These are phyloP conservation scores for Termitomyces heimii DNA, from an alignment of 768 basidiomycete species.

Conservation along the genomic window DNA sequence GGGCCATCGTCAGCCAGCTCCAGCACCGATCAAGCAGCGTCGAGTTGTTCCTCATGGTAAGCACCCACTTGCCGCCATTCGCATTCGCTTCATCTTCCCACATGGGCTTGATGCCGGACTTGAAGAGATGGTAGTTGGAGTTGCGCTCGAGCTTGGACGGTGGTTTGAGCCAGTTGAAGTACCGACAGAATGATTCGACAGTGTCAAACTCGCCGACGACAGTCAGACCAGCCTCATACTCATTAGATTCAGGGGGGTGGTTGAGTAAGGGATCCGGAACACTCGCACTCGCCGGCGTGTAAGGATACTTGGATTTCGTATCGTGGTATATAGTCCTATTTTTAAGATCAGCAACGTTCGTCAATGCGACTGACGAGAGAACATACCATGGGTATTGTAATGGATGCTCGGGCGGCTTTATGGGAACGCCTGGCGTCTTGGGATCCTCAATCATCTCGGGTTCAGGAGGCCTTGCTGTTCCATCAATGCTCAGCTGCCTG, in stretches of 20 bases:
- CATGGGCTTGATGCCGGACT: conserved; percentile 92
- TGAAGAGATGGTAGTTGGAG: conserved; percentile 95
- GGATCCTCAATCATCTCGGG: conserved; percentile 78
- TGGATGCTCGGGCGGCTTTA: conserved; percentile 78
- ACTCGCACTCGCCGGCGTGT: conserved; percentile 37
- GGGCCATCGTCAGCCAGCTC: conserved; percentile 86
- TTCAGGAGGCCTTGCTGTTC: conserved; percentile 67
- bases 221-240: conserved; percentile 83
- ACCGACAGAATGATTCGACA: conserved; percentile 85
- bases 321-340: conserved; percentile 88
- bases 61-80: conserved; percentile 90
- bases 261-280: conserved; percentile 24
- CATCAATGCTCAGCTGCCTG: conserved; percentile 56
- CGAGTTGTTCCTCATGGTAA: conserved; percentile 87
- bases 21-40: conserved; percentile 79
- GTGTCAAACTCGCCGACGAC: conserved; percentile 88
- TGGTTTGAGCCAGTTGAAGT: conserved; percentile 92
- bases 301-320: conserved; percentile 67
- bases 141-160: conserved; percentile 85
- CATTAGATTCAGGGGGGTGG: conserved; percentile 54
- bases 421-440: conserved; percentile 68
- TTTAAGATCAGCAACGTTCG: background rate
- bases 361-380: background rate
- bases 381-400: conserved; percentile 78
- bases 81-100: conserved; percentile 95